Evolutionary conservation across 73 alveolate species (phyloP).

Genomic region (Paramecium pentaurelia): DNA sequence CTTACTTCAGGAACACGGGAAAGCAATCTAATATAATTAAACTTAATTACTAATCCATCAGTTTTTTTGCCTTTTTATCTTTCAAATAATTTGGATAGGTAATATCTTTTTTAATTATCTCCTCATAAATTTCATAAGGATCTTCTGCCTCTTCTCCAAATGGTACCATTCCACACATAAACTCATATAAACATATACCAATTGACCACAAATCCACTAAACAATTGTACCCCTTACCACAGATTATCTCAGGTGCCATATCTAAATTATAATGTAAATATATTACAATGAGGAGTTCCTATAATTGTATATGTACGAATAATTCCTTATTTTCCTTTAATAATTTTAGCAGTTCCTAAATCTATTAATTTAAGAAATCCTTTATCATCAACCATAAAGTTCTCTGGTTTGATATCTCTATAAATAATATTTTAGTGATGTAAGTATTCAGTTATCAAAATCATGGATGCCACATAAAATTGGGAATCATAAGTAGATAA

Average conservation of each 20-base stretch:
- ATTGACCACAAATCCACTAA: slow-evolving; percentile 76
- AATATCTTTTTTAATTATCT: slow-evolving; percentile 68
- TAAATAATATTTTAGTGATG: slow-evolving; percentile 69
- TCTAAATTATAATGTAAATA: not conserved
- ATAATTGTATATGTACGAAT: slow-evolving; percentile 65
- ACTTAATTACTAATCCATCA: slow-evolving; percentile 61
- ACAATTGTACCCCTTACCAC: slow-evolving; percentile 77
- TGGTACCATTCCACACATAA: slow-evolving; percentile 80
- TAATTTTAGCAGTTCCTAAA: slow-evolving; percentile 68
- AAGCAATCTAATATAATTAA: slow-evolving; percentile 19
- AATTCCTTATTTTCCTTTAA: slow-evolving; percentile 62
- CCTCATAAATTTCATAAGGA: slow-evolving; percentile 70
- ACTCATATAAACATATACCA: slow-evolving; percentile 72
- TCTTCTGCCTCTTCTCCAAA: slow-evolving; percentile 80
- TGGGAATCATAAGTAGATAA: slow-evolving; percentile 64
- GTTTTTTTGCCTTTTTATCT: slow-evolving; percentile 67
- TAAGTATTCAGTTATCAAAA: slow-evolving; percentile 65
- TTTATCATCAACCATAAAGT: slow-evolving; percentile 68
- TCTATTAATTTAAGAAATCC: slow-evolving; percentile 68
- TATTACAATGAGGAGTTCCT: slow-evolving; percentile 68
- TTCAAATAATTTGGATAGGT: slow-evolving; percentile 66
- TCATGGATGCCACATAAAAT: slow-evolving; percentile 69
- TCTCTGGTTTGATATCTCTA: slow-evolving; percentile 75
- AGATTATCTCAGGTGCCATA: slow-evolving; percentile 74
- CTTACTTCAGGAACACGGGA: slow-evolving; percentile 70